phyloP scores from a whole-genome alignment of 345 rosid species.

The Mangifera indica region DNA sequence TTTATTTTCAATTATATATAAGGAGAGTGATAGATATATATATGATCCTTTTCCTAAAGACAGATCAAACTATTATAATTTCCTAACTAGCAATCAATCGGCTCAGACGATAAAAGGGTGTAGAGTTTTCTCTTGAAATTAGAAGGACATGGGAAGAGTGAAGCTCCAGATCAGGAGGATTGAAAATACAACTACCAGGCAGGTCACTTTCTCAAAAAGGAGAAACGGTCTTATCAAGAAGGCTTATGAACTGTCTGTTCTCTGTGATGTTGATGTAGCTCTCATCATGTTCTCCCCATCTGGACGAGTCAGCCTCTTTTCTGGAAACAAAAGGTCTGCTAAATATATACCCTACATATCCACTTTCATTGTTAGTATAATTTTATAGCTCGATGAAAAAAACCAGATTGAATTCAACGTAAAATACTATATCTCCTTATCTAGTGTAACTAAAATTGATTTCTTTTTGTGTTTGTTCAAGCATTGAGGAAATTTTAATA shows the following conservation, averaged over 20 bases:
- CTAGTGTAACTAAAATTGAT: not conserved
- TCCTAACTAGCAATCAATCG: not conserved
- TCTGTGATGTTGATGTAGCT: slow-evolving; percentile 62
- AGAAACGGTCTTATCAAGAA: slow-evolving; percentile 56
- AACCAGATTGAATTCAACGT: not conserved
- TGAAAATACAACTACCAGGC: slow-evolving; percentile 48
- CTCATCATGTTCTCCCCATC: slow-evolving; percentile 66
- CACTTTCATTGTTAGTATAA: not conserved
- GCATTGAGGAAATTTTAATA: slow-evolving; percentile 45
- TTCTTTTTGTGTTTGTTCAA: slow-evolving; percentile 22
- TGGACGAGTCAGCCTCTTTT: slow-evolving; percentile 49
- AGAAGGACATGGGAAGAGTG: slow-evolving; percentile 45
- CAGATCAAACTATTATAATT: too few species aligned
- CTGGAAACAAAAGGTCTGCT: slow-evolving; percentile 54
- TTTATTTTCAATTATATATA: not conserved
- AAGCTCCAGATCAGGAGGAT: slow-evolving; percentile 52
- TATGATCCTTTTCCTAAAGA: not conserved
- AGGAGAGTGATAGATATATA: not conserved
- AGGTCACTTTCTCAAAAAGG: slow-evolving; percentile 49
- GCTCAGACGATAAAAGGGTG: not conserved
- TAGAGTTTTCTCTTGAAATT: not conserved
- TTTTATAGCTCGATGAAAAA: not conserved
- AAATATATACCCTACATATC: not conserved
- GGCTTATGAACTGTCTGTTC: slow-evolving; percentile 59
- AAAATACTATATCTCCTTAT: not conserved